Conservation (phyloP, 305 asterid genomes). For the Rubia peregrina region DNA sequence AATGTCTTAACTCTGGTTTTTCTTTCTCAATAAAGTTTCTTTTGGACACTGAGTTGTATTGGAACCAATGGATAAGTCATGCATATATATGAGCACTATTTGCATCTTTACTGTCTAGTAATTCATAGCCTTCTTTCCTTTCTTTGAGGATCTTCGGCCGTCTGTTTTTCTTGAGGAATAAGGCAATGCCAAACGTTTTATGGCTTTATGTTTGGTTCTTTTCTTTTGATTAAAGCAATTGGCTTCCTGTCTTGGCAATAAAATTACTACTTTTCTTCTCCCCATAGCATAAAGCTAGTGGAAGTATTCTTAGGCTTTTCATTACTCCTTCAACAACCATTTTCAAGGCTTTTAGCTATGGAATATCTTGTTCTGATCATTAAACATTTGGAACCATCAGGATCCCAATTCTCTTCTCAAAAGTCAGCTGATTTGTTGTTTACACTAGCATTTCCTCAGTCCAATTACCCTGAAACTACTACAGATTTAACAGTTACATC, state of each 20-base stretch:
- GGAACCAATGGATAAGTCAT: not conserved
- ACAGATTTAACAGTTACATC: too few species aligned
- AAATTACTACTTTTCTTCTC: not conserved
- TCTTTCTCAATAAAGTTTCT: not conserved
- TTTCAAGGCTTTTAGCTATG: not conserved
- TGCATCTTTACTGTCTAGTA: conserved; percentile 28
- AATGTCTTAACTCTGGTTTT: not conserved
- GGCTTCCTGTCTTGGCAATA: not conserved
- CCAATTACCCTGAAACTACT: too few species aligned
- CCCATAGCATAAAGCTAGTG: conserved; percentile 2
- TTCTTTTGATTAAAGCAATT: not conserved
- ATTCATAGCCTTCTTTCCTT: not conserved
- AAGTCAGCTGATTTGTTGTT: too few species aligned
- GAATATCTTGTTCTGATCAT: conserved; percentile 3
- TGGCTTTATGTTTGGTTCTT: not conserved
- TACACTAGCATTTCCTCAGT: too few species aligned
- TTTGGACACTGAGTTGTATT: not conserved
- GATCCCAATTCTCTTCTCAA: too few species aligned
- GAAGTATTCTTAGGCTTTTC: conserved; percentile 7
- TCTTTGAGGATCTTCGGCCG: not conserved
- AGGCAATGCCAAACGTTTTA: conserved; percentile 7
- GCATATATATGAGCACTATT: conserved; percentile 3
- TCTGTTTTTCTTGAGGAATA: conserved; percentile 4
- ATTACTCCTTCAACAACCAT: not conserved
- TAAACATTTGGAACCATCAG: not conserved